Conservation (phyloP, 164 flowering plant genomes). For the Stephania cephalantha region DNA sequence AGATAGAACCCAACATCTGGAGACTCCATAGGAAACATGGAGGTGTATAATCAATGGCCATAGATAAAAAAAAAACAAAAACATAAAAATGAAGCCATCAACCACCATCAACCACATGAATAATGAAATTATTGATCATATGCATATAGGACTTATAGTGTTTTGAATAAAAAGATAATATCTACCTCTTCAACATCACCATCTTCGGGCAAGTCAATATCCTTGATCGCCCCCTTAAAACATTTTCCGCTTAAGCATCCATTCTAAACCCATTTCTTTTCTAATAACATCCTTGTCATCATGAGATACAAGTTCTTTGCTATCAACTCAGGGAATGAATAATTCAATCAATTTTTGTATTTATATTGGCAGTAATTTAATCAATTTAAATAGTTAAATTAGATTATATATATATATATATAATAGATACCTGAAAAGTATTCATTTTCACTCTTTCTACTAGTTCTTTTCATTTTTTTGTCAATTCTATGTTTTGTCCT, state of each 20-base stretch:
- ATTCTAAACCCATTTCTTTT: constrained; percentile 75
- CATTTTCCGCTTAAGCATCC: constrained; percentile 68
- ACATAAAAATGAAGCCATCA: not conserved
- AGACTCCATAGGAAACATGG: not conserved
- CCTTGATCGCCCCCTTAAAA: constrained; percentile 9
- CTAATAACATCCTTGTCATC: constrained; percentile 35
- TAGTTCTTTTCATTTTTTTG: constrained; percentile 1
- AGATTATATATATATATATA: not conserved
- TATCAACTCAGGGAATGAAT: constrained; percentile 22
- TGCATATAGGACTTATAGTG: too few relatives aligned
- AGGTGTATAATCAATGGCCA: not conserved
- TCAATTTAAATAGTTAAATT: not conserved
- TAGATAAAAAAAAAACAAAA: too few relatives aligned
- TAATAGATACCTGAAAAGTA: constrained; percentile 20
- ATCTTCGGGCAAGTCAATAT: constrained; percentile 33
- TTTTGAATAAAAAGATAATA: not conserved
- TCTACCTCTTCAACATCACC: constrained; percentile 53
- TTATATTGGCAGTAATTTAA: too few relatives aligned
- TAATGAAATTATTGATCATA: too few relatives aligned
- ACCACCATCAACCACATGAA: too few relatives aligned
- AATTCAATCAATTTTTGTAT: not conserved
- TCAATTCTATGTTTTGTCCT: constrained; percentile 6
- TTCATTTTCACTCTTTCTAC: constrained; percentile 3
- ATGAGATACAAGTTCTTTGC: constrained; percentile 12
- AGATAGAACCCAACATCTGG: not conserved